Conservation (phyloP, 2,329 filamentous ascomycete genomes). For the Cordyceps fumosorosea region DNA sequence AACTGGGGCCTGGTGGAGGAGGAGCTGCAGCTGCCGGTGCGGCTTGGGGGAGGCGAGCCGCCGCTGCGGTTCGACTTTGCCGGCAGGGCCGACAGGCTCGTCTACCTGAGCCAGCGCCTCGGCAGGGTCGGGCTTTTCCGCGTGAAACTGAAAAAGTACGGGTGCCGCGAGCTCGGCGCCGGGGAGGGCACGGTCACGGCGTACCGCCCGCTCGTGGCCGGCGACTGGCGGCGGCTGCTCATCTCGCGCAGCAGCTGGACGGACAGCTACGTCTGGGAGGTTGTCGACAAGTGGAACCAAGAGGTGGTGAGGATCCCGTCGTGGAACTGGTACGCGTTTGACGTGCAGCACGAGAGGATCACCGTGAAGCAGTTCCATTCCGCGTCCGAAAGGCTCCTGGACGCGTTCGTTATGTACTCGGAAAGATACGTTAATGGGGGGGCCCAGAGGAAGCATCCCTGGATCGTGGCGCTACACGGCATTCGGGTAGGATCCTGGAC, state of each 20-base stretch:
- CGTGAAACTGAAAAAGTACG: slow-evolving; percentile 25
- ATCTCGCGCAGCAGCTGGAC: slow-evolving; percentile 32
- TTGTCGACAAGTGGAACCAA: slow-evolving; percentile 22
- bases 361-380: slow-evolving; percentile 36
- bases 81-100: slow-evolving; percentile 25
- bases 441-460: slow-evolving; percentile 29
- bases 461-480: slow-evolving; percentile 32
- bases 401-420: slow-evolving; percentile 34
- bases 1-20: too few relatives aligned
- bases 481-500: slow-evolving; percentile 41
- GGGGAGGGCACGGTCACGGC: slow-evolving; percentile 22
- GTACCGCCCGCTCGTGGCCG: slow-evolving; percentile 23
- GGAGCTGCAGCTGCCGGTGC: slow-evolving; percentile 17
- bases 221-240: slow-evolving; percentile 25
- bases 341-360: slow-evolving; percentile 30
- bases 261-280: slow-evolving; percentile 32
- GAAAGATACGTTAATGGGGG: too few relatives aligned
- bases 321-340: slow-evolving; percentile 25
- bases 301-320: slow-evolving; percentile 25
- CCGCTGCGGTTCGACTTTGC: slow-evolving; percentile 30
- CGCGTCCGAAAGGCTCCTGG: slow-evolving; percentile 27
- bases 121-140: slow-evolving; percentile 28
- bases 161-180: slow-evolving; percentile 20
- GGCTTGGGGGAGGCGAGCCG: slow-evolving; percentile 21
- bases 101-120: slow-evolving; percentile 27